Evolutionary conservation across 1,284 basidiomycete species (phyloP).

Genomic region (Leucoagaricus sp.): DNA sequence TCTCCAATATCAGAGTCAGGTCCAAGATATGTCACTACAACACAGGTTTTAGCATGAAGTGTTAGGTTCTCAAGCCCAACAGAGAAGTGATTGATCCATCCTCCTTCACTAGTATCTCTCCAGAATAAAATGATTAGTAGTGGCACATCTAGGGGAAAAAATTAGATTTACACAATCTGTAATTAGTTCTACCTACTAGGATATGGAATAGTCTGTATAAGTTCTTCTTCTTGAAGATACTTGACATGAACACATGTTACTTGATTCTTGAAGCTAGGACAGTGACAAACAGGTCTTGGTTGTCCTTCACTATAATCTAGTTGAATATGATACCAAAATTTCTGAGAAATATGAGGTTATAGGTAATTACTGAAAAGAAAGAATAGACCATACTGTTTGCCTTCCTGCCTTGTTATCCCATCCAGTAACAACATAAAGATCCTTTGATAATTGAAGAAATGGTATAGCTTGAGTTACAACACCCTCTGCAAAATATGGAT

Average conservation of each 20-base stretch:
- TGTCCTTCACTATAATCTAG: neutral
- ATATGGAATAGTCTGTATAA: neutral
- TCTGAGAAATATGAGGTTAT: neutral
- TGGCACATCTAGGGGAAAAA: neutral
- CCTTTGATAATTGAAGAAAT: neutral
- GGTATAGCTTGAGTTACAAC: neutral
- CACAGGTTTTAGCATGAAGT: neutral
- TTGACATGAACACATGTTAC: neutral
- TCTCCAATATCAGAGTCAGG: neutral
- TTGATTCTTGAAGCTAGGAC: neutral
- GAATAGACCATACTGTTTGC: neutral
- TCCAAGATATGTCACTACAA: neutral
- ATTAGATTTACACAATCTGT: neutral
- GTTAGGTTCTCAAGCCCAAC: neutral
- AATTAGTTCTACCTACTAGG: neutral
- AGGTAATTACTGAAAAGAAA: neutral
- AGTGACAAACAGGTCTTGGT: neutral
- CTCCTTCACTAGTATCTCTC: neutral
- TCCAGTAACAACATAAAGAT: neutral
- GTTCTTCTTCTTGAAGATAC: neutral
- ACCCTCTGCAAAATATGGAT: neutral
- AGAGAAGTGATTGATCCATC: neutral
- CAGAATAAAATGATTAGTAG: neutral
- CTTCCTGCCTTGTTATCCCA: neutral
- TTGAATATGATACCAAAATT: neutral